Evolutionary conservation across 176 grass and related monocot genomes (phyloP).

Genomic region (Musa beccarii): DNA sequence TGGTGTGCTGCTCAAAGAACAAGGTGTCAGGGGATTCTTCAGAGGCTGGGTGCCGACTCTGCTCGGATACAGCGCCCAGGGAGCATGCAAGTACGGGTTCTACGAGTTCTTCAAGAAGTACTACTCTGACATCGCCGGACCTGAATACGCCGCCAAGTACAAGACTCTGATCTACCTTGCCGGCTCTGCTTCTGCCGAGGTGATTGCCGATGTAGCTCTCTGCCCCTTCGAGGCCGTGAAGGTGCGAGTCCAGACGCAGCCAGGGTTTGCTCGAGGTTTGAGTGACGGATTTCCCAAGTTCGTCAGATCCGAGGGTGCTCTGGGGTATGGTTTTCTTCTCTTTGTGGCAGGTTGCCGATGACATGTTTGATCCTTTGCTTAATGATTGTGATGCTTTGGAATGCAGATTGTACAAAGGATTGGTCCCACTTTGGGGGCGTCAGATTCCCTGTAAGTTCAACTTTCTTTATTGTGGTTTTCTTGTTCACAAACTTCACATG

Average conservation of each 20-base stretch:
- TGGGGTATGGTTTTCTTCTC: constrained; percentile 41
- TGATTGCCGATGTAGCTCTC: constrained; percentile 95
- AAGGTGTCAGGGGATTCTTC: constrained; percentile 79
- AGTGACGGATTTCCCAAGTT: constrained; percentile 95
- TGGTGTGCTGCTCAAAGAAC: constrained; percentile 71
- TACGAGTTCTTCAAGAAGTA: constrained; percentile 99
- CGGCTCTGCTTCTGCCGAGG: constrained; percentile 91
- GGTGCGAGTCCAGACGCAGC: constrained; percentile 95
- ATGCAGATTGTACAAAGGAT: constrained; percentile 21
- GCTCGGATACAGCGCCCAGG: constrained; percentile 88
- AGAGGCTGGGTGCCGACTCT: constrained; percentile 94
- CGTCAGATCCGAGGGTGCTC: constrained; percentile 62
- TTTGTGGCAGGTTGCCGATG: not conserved
- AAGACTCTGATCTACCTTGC: constrained; percentile 98
- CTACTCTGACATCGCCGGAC: constrained; percentile 89
- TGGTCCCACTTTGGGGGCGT: constrained; percentile 19
- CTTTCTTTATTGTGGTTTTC: not conserved
- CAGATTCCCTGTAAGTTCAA: constrained; percentile 18
- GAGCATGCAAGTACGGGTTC: constrained; percentile 94
- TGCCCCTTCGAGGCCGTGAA: constrained; percentile 97
- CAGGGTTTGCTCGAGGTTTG: constrained; percentile 85
- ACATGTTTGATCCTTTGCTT: constrained; percentile 1
- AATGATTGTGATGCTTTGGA: no score
- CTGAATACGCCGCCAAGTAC: constrained; percentile 83
- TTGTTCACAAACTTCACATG: no score